These are phyloP conservation scores for Cryptococcus depauperatus DNA, from an alignment of 1,284 basidiomycete species.

Conservation along the genomic window DNA sequence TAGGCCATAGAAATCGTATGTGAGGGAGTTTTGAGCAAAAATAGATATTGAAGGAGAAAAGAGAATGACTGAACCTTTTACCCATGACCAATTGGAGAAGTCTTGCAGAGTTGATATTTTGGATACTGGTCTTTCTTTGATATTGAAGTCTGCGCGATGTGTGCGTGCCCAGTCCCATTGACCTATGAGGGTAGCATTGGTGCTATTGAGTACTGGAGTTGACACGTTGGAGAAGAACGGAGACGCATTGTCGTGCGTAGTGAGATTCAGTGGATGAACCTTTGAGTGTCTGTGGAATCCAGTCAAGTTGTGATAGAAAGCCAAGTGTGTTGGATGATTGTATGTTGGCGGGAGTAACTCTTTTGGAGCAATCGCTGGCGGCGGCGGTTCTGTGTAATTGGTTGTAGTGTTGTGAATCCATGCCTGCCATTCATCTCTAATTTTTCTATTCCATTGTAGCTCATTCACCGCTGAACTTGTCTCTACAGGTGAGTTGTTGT, in stretches of 20 bases:
- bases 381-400: conserved; percentile 27
- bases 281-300: conserved; percentile 40
- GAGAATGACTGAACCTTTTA: conserved; percentile 27
- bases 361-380: background rate
- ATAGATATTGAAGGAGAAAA: background rate
- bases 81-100: conserved; percentile 32
- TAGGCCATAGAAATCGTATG: conserved; percentile 51
- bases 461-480: conserved; percentile 25
- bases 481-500: conserved; percentile 30
- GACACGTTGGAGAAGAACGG: no score
- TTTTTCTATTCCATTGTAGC: conserved; percentile 22
- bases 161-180: conserved; percentile 33
- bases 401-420: conserved; percentile 27
- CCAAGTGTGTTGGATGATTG: conserved; percentile 27
- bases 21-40: conserved; percentile 16
- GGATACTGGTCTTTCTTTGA: conserved; percentile 31
- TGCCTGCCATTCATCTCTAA: conserved; percentile 29
- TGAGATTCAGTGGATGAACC: conserved; percentile 21
- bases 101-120: background rate
- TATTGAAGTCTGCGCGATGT: conserved; percentile 33
- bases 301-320: conserved; percentile 41
- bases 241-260: background rate
- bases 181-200: no score
- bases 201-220: no score
- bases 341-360: conserved; percentile 17